Percentiles rank a stretch among this genome's conserved stretches.
phyloP scores from a whole-genome alignment of 2,329 filamentous ascomycete species.

The Fusarium lateritium region DNA sequence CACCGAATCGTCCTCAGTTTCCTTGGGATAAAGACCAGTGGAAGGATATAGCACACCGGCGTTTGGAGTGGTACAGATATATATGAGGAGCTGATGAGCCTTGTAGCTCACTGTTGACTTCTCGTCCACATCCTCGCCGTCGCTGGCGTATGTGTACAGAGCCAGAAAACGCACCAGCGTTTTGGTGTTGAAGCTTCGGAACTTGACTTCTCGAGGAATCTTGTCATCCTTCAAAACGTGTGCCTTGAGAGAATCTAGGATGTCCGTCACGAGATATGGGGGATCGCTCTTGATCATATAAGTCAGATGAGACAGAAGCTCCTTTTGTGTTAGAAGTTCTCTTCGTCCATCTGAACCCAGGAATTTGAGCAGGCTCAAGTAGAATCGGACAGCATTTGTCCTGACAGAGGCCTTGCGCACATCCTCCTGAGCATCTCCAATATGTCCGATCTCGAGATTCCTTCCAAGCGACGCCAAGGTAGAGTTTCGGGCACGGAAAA shows the following conservation, averaged over 20 bases:
- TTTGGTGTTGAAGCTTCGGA: slow-evolving; percentile 80
- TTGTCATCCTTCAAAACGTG: slow-evolving; percentile 82
- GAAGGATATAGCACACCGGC: slow-evolving; percentile 83
- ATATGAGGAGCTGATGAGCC: slow-evolving; percentile 81
- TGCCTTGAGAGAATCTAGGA: slow-evolving; percentile 78
- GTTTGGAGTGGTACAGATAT: slow-evolving; percentile 79
- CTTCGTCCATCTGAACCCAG: slow-evolving; percentile 83
- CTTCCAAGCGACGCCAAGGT: slow-evolving; percentile 85
- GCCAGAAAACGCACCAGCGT: slow-evolving; percentile 80
- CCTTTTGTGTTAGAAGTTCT: slow-evolving; percentile 84
- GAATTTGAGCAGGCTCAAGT: slow-evolving; percentile 84
- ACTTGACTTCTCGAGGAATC: slow-evolving; percentile 81
- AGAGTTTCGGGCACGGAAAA: slow-evolving; percentile 83
- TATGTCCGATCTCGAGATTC: slow-evolving; percentile 80
- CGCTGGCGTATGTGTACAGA: slow-evolving; percentile 75
- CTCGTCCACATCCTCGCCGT: slow-evolving; percentile 57
- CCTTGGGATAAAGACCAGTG: slow-evolving; percentile 87
- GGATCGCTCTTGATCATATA: slow-evolving; percentile 85
- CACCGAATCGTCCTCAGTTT: slow-evolving; percentile 66
- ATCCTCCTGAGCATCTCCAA: slow-evolving; percentile 72
- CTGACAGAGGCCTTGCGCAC: slow-evolving; percentile 82
- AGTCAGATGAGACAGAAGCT: slow-evolving; percentile 86
- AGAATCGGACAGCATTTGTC: slow-evolving; percentile 85
- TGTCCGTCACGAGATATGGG: slow-evolving; percentile 80
- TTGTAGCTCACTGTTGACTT: slow-evolving; percentile 72